Percentiles rank a stretch among this genome's conserved stretches.
Conservation (phyloP, 2,329 filamentous ascomycete genomes). For the Epicoccum sorghinum region DNA sequence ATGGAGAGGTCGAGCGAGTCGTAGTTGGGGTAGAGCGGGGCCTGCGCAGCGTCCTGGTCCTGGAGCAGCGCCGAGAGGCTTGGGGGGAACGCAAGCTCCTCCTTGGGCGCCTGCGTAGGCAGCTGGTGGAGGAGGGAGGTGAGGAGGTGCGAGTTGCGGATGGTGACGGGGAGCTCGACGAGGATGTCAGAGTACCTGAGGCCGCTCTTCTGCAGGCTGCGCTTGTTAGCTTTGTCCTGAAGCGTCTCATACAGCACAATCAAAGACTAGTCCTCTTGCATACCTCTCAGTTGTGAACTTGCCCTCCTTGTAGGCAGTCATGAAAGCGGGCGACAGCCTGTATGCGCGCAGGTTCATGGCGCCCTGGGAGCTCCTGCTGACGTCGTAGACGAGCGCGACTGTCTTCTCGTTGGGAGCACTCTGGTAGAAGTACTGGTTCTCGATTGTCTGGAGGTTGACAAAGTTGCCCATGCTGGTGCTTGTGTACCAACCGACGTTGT, state of each 20-base stretch:
- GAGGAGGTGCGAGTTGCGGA: conserved; percentile 97
- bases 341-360: conserved; percentile 89
- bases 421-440: conserved; percentile 98
- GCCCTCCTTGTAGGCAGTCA: conserved; percentile 91
- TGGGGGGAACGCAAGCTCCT: conserved; percentile 75
- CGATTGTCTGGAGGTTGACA: conserved; percentile 90
- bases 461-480: conserved; percentile 99
- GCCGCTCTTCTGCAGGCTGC: conserved; percentile 90
- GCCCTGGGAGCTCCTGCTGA: conserved; percentile 92
- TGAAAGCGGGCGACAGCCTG: conserved; percentile 84
- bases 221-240: conserved; percentile 59
- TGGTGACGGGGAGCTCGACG: conserved; percentile 82
- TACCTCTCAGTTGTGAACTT: conserved; percentile 98
- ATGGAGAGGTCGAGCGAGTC: conserved; percentile 91
- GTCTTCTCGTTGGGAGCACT: conserved; percentile 86
- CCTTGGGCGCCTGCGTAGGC: conserved; percentile 68
- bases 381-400: conserved; percentile 90
- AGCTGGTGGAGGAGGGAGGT: conserved; percentile 95
- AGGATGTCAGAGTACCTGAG: conserved; percentile 93
- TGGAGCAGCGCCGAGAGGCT: conserved; percentile 79
- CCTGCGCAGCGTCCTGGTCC: conserved; percentile 62
- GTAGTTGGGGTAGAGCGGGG: conserved; percentile 82
- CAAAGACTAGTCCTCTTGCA: conserved; percentile 37
- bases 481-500: conserved; percentile 98
- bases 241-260: too few relatives aligned